phyloP scores from a whole-genome alignment of 2,329 filamentous ascomycete species.

The Aureobasidium lini region DNA sequence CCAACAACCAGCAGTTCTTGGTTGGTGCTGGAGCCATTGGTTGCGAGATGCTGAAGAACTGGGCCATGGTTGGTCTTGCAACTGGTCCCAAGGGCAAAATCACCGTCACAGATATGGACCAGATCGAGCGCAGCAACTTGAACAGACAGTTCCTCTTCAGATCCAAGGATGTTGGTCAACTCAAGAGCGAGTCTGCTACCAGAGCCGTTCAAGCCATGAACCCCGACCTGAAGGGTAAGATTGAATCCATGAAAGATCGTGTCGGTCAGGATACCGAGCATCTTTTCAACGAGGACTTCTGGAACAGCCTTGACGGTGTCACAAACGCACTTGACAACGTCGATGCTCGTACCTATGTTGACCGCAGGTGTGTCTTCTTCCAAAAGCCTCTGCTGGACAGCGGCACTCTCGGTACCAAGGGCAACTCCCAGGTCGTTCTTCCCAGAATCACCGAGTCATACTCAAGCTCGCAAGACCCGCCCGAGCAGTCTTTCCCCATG shows the following conservation, averaged over 20 bases:
- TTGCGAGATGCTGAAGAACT: slow-evolving; percentile 99
- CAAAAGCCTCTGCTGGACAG: slow-evolving; percentile 93
- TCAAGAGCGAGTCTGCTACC: slow-evolving; percentile 94
- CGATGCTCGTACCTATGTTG: slow-evolving; percentile 92
- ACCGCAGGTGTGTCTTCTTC: slow-evolving; percentile 96
- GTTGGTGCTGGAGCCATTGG: slow-evolving; percentile 96
- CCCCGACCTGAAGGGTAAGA: slow-evolving; percentile 80
- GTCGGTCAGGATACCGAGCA: slow-evolving; percentile 89
- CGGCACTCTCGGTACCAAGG: slow-evolving; percentile 96
- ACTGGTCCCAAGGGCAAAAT: slow-evolving; percentile 85
- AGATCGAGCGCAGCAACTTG: slow-evolving; percentile 97
- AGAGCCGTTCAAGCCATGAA: slow-evolving; percentile 93
- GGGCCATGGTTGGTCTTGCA: slow-evolving; percentile 95
- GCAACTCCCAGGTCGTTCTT: slow-evolving; percentile 93
- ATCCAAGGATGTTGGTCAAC: slow-evolving; percentile 81
- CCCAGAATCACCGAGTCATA: slow-evolving; percentile 92
- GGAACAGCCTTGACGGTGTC: slow-evolving; percentile 77
- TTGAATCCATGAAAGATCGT: slow-evolving; percentile 76
- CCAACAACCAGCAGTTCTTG: slow-evolving; percentile 84
- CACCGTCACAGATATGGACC: slow-evolving; percentile 93
- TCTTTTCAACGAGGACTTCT: slow-evolving; percentile 91
- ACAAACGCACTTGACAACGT: slow-evolving; percentile 98
- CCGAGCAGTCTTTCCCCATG: slow-evolving; percentile 98
- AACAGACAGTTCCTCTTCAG: slow-evolving; percentile 97
- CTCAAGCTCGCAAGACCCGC: slow-evolving; percentile 92